Base-by-base conservation (phyloP, 1,284 basidiomycete species). In the Kwoniella shivajii region DNA sequence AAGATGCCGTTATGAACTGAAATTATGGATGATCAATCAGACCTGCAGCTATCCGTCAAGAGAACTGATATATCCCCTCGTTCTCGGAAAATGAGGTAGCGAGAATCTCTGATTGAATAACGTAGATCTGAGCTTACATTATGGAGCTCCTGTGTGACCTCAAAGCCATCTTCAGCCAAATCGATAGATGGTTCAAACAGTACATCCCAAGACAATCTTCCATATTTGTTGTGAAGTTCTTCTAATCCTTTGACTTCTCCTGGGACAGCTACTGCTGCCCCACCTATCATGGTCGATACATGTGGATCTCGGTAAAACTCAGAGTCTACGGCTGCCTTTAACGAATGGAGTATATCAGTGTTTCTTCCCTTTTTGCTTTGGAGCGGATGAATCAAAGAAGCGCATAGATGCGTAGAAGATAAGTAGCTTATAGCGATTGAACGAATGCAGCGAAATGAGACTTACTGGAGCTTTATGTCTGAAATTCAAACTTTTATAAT, bases 91-190 rank as follows among this genome's bases (percentile, higher is more conserved):
- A 45, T 5, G 26, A 14, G 18, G 22, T 14, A 20, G 27, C 1
- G 14, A n/a, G 3, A 18, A 10, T 30, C 4, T 45, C 2, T 30
- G 13, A 39, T 7, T 7, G 24, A 27, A 20, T 10, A 7, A 6
- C 22, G 22, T 42, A 7, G 16, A 14, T 20, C n/a, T n/a, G 7
- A 1, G 60, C 55, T 69, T 59, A 55, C 61, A 59, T 60, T 59
- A 49, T 57, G 66, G 45, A 69, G 56, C 51, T 79, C 74, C 27
- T 50, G 45, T 14, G 57, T 59, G 37, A 76, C 60, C 24, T 90
- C 91, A 69, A 92, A 87, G 2, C 85, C 89, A 45, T 84, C 83
- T 30, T 63, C 38, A 4, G 69, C 64, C 0, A 73, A 43, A 9
- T 39, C 18, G 18, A 73, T 67, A 10, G 53, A 56, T 13, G 60